phyloP scores from a whole-genome alignment of 2,329 filamentous ascomycete species.

The Fusarium pseudograminearum region DNA sequence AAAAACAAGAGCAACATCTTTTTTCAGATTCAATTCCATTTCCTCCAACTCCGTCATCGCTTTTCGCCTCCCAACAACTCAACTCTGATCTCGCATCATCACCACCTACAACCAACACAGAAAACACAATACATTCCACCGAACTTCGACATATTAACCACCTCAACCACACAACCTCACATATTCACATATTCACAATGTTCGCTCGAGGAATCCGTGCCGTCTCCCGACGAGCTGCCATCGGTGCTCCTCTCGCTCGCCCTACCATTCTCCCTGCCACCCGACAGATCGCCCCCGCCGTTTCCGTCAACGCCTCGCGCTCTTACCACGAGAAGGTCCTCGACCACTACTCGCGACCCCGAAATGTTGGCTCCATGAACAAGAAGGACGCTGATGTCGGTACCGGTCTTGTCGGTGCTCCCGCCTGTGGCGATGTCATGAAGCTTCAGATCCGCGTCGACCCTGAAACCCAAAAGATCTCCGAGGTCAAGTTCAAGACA shows the following conservation, averaged over 20 bases:
- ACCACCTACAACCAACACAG: conserved; percentile 17
- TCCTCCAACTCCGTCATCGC: conserved; percentile 40
- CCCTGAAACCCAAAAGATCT: conserved; percentile 86
- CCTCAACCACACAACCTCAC: conserved; percentile 2
- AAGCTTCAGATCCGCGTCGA: conserved; percentile 86
- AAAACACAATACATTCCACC: conserved; percentile 3
- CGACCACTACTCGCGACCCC: conserved; percentile 65
- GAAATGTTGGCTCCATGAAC: conserved; percentile 68
- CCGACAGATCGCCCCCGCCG: conserved; percentile 58
- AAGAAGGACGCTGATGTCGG: conserved; percentile 87
- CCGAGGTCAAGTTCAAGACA: conserved; percentile 97
- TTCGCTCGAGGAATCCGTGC: conserved; percentile 61
- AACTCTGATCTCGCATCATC: conserved; percentile 31
- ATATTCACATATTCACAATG: conserved; percentile 53
- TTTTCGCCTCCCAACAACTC: conserved; percentile 40
- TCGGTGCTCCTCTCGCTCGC: conserved; percentile 55
- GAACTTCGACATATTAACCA: conserved; percentile 20
- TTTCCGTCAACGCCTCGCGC: conserved; percentile 57
- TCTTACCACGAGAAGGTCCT: conserved; percentile 67
- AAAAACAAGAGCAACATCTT: conserved; percentile 39
- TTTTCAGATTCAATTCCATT: conserved; percentile 43
- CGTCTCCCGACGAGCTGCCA: conserved; percentile 58
- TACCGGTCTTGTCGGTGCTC: conserved; percentile 90
- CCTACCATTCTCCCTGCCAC: conserved; percentile 54
- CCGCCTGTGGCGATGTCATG: conserved; percentile 92